Evolutionary conservation across 2,329 filamentous ascomycete genomes (phyloP).

Genomic region (Neofusicoccum kwambonambiense): DNA sequence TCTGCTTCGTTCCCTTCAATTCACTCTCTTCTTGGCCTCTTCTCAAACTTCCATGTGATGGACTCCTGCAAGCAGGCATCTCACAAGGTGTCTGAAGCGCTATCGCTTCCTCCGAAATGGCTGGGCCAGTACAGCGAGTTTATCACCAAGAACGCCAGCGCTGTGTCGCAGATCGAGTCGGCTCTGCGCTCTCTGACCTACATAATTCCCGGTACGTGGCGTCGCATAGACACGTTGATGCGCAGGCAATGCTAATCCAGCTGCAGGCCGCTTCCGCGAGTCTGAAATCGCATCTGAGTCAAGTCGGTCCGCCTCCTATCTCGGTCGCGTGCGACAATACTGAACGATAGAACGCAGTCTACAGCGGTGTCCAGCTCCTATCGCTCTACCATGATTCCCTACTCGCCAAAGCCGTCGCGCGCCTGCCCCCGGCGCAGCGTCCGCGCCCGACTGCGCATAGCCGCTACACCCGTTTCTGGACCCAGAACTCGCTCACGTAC

Average conservation of each 20-base stretch:
- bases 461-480: conserved; percentile 65
- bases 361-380: conserved; percentile 84
- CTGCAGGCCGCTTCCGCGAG: conserved; percentile 78
- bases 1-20: background rate
- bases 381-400: conserved; percentile 91
- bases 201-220: conserved; percentile 74
- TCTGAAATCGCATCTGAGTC: conserved; percentile 94
- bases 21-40: background rate
- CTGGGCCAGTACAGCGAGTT: conserved; percentile 78
- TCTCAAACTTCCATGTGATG: conserved; percentile 13
- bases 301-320: conserved; percentile 44
- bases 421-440: conserved; percentile 53
- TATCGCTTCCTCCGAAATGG: conserved; percentile 64
- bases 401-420: conserved; percentile 64
- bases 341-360: conserved; percentile 51
- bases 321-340: conserved; percentile 15
- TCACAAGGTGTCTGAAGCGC: conserved; percentile 44
- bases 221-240: background rate
- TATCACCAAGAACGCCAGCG: conserved; percentile 90
- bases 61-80: conserved; percentile 40
- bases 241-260: background rate
- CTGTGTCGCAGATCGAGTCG: conserved; percentile 93
- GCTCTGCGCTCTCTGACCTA: conserved; percentile 90
- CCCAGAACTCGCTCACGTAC: conserved; percentile 66
- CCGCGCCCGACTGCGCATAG: conserved; percentile 58